phyloP scores from a whole-genome alignment of 148 eudicot genomes.

The Vaccinium macrocarpon region DNA sequence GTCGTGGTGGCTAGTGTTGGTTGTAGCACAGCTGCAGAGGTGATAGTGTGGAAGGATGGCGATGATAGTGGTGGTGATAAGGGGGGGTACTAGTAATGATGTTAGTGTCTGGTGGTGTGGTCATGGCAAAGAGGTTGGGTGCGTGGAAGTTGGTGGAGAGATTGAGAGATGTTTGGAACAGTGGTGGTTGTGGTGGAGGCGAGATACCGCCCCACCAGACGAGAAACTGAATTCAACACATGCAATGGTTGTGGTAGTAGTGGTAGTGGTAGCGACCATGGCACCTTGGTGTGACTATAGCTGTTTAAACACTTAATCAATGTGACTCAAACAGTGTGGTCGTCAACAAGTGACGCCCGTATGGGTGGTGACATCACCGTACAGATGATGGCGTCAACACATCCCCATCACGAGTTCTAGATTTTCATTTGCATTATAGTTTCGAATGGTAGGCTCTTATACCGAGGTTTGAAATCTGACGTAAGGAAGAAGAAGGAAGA shows the following conservation, averaged over 20 bases:
- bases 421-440: not conserved
- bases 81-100: no score
- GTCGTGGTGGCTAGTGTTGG: no score
- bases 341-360: not conserved
- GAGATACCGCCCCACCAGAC: not conserved
- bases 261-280: not conserved
- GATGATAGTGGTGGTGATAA: no score
- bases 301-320: not conserved
- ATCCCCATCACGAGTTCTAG: not conserved
- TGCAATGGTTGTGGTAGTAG: not conserved
- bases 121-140: no score
- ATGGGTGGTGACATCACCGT: not conserved
- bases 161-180: no score
- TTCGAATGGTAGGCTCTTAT: not conserved
- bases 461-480: not conserved
- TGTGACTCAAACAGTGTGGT: not conserved
- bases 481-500: not conserved
- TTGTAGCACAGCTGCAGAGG: no score
- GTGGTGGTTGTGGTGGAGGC: no score
- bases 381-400: not conserved
- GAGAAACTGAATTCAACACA: not conserved
- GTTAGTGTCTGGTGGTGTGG: no score
- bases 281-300: not conserved
- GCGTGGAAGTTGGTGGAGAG: no score
- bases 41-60: no score